Base-by-base conservation (phyloP, 345 rosid species). In the Rhodomyrtus tomentosa region DNA sequence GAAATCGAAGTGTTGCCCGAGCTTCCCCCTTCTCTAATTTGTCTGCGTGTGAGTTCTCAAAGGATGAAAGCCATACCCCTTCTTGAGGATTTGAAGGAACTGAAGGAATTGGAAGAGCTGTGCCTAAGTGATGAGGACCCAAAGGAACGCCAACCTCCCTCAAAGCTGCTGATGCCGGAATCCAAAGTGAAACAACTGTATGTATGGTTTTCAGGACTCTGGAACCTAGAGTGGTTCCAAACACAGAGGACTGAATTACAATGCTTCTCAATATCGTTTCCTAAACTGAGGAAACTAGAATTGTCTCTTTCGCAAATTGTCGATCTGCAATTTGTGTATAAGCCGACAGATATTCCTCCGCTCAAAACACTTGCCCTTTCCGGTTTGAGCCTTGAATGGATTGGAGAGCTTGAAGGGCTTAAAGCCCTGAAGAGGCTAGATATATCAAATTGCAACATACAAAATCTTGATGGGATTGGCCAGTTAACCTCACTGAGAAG, bases 361-460 rank as follows among this genome's bases (percentile, higher is more conserved):
- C 72, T 58, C 10, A 0, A 58, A 27, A 58, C 0, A 1, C 72
- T 3, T 2, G 0, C 1, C 72, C 36, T 6, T 14, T 0, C 36
- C 1, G 72, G 72, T 6, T 58, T 3, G 38, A 58, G 72, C 20
- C 20, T 0, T 40, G 5, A 40, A 40, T 38, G 42, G 38, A 54
- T 54, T 54, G 59, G 25, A 25, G 59, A 15, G 3, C 6, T 55
- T 55, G 59, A 55, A 55, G 5, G 6, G 29, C 59, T 55, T 25
- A 2, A 55, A 25, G 59, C 59, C 59, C 59, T 55, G 29, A 55
- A 55, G 29, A 55, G 29, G 59, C 59, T 55, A 55, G 59, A 55
- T 25, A 24, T 55, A 25, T 55, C 59, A 25, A 49, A 49, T 7
- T 79, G 81, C 59, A 55, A 10, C 4, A 55, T 55, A 24, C 27